Percentiles rank a stretch among this genome's conserved stretches.
These are phyloP conservation scores for Claviceps sp. DNA, from an alignment of 2,329 filamentous ascomycete species.

Conservation along the genomic window DNA sequence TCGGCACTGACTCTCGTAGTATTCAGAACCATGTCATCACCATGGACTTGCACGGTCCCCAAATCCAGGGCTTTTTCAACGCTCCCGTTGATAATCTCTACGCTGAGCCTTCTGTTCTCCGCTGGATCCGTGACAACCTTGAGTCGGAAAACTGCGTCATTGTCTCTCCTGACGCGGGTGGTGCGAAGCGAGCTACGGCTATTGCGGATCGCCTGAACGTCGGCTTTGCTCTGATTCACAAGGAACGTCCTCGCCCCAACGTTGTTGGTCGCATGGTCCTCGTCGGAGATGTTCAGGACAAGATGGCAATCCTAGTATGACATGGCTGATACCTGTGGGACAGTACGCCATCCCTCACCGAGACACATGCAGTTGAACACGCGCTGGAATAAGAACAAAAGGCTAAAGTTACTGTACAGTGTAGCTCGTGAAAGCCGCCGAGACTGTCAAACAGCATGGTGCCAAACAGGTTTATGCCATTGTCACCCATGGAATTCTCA, in stretches of 20 bases:
- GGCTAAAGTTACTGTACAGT: constrained; percentile 5
- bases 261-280: constrained; percentile 86
- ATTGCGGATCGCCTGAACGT: constrained; percentile 87
- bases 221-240: constrained; percentile 89
- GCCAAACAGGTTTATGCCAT: constrained; percentile 85
- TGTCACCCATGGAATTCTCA: constrained; percentile 87
- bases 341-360: constrained; percentile 22
- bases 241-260: constrained; percentile 76
- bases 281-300: constrained; percentile 85
- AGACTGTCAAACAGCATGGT: constrained; percentile 75
- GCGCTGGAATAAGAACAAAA: not conserved
- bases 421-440: constrained; percentile 62
- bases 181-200: constrained; percentile 84
- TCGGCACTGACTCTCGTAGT: not conserved
- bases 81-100: constrained; percentile 67
- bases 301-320: constrained; percentile 95
- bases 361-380: not conserved
- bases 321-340: constrained; percentile 95
- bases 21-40: constrained; percentile 55
- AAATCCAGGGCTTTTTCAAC: constrained; percentile 95
- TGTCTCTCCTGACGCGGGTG: constrained; percentile 87
- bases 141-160: constrained; percentile 76
- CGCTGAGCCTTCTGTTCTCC: constrained; percentile 80
- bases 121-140: constrained; percentile 83
- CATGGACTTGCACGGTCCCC: constrained; percentile 88